Base-by-base conservation (phyloP, 1,284 basidiomycete species). In the Trichosporon faecale region DNA sequence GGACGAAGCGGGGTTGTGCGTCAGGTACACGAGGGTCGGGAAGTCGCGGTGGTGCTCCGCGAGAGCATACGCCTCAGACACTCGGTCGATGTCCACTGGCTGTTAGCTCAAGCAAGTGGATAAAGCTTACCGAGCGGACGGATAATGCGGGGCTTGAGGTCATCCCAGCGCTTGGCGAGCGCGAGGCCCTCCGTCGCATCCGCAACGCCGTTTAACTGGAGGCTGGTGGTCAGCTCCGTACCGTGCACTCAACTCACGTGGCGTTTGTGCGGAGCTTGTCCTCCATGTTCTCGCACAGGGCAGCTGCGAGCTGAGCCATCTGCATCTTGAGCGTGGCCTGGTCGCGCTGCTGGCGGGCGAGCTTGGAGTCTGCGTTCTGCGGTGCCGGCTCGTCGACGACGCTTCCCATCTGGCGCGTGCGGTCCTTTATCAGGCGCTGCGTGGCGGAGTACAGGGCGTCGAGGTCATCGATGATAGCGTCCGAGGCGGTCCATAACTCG, bases 31-130 rank as follows among this genome's bases (percentile, higher is more conserved):
- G 9, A 98, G 87, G 44, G 89, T 92, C 14, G 87, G 85, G 84
- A 92, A 97, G 80, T 97, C 94, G 27, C 86, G 86, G 79, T 95
- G 94, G 73, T 91, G 86, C 77, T 96, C 93, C 1, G 94, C 94
- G 1, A 97, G 87, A 7, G 85, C 81, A 80, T 94, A 95, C 0
- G 94, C 94, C 65, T 89, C 84, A 40, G 88, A 86, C 8, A 87
- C 86, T 73, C 90, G 87, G 3, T 90, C 90, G 68, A 89, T 88
- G 66, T 86, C 86, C n/a, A 89, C 90, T 91, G 69, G 1, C 7
- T 67, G 44, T 68, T 23, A 70, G 69, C 46, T 46, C 2, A 9
- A 25, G 14, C 25, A 37, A 2, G 3, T 23, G 27, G 33, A n/a
- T 7, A n/a, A n/a, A 37, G 74, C 76, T 66, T 61, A 82, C 81